A percentile compares a stretch with the other conserved stretches of the same genome.
Conservation (phyloP, 208 protist species). For the Balamuthia mandrillaris region DNA sequence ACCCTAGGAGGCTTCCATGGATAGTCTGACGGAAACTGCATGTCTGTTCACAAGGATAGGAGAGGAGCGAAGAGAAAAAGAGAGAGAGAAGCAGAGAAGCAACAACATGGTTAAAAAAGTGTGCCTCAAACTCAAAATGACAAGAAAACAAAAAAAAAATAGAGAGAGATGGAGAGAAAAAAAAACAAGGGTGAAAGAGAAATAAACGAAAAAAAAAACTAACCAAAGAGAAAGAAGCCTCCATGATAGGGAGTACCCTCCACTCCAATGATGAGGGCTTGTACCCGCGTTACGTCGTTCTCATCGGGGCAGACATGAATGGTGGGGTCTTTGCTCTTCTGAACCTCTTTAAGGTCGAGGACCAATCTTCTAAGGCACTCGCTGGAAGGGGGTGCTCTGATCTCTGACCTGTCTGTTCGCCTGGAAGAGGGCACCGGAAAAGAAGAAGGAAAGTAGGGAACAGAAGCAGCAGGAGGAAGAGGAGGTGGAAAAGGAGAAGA, state of each 20-base stretch:
- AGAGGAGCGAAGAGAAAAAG: neutral
- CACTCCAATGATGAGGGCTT: slow-evolving; percentile 55
- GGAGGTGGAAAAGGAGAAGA: neutral
- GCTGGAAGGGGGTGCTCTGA: neutral
- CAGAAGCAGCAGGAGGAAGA: neutral
- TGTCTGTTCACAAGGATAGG: neutral
- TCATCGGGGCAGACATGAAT: neutral
- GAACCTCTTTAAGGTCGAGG: neutral
- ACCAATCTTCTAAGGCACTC: neutral
- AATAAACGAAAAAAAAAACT: neutral
- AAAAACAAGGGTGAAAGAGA: neutral
- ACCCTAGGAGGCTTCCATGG: slow-evolving; percentile 40
- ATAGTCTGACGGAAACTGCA: slow-evolving; percentile 51
- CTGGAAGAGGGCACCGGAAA: neutral
- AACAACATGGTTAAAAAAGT: no score
- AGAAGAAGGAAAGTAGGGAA: neutral
- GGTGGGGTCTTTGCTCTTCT: neutral
- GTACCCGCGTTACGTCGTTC: slow-evolving; percentile 17
- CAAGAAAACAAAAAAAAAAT: neutral
- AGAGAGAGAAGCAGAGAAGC: neutral
- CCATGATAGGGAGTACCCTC: slow-evolving; percentile 60
- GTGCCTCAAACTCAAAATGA: neutral
- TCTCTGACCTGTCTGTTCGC: neutral
- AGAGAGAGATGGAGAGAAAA: neutral
- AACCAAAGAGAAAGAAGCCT: slow-evolving; percentile 58